Evolutionary conservation across 1,284 basidiomycete species (phyloP).

Genomic region (Ustilago trichophora): DNA sequence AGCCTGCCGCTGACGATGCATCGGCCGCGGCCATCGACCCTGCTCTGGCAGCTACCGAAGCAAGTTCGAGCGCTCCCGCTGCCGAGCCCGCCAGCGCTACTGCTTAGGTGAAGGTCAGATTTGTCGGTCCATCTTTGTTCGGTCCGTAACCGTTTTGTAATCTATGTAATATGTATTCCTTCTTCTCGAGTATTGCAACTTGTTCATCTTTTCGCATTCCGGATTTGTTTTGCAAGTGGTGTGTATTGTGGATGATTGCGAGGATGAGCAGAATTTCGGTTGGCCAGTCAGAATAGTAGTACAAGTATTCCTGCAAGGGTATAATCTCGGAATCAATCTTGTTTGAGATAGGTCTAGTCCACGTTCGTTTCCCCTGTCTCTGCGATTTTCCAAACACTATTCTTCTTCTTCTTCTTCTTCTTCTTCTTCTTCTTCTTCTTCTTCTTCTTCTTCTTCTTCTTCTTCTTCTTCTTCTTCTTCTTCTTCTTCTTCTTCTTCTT

Average conservation of each 20-base stretch:
- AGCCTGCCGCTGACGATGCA: neutral
- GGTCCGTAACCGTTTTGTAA: too few relatives aligned
- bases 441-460: constrained; percentile 18
- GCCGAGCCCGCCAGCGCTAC: constrained; percentile 16
- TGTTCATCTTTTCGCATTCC: neutral
- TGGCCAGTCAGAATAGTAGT: too few relatives aligned
- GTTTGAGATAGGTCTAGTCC: too few relatives aligned
- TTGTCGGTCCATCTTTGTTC: neutral
- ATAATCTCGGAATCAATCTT: too few relatives aligned
- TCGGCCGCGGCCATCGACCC: constrained; percentile 32
- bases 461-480: constrained; percentile 1
- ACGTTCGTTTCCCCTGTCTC: neutral
- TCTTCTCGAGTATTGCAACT: neutral
- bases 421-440: constrained; percentile 22
- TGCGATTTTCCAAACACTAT: neutral
- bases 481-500: constrained; percentile 11
- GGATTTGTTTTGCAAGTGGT: neutral
- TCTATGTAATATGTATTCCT: constrained; percentile 25
- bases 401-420: constrained; percentile 2
- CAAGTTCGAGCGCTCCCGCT: neutral
- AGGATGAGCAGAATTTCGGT: too few relatives aligned
- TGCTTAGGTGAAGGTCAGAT: neutral
- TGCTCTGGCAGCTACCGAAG: constrained; percentile 16
- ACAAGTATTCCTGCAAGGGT: constrained; percentile 7
- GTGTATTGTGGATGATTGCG: neutral